Evolutionary conservation across 2,329 filamentous ascomycete species (phyloP), one percentile per base, ranked within the genome.

Genomic region (Zymoseptoria crescenta): DNA sequence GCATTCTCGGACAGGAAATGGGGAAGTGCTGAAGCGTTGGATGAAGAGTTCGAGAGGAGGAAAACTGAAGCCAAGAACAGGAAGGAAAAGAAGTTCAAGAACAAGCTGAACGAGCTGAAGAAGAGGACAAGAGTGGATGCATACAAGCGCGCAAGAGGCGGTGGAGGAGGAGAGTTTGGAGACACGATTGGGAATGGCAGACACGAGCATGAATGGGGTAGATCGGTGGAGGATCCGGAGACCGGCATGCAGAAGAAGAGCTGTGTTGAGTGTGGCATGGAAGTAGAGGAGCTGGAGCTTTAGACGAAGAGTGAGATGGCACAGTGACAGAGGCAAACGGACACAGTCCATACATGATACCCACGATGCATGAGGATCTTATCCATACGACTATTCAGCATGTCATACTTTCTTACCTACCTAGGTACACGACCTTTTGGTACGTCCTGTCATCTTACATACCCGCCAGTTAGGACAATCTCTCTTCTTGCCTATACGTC

Each of bases 41-140:
- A 97, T 71, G 89, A 83, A 4, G 93, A 97, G 75, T 97, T 94
- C 68, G 89, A 88, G 73, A 83, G 83, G 62, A 82, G 93, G 19
- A 87, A 91, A 70, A 76, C 78, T 2, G 87, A 94, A 57, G 91
- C 91, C 75, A 96, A 96, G 76, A 83, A 81, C 53, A 81, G 91
- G 56, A 96, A 96, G 70, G 92, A 96, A 73, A 86, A 86, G 68
- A 96, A 96, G 74, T 97, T 97, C 75, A 91, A 89, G 70, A 86
- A 85, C 59, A 96, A 96, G 77, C 78, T 99, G 35, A 80, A 88
- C 5, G 92, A 97, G 56, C 73, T 99, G 63, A 99, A 97, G 80
- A 92, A 93, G 75, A 87, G 92, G 73, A 99, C 94, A 10, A 81
- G 91, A 52, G 92, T 95, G 0, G 94, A 97, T 67, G 90, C 92